A percentile compares a stretch with the other conserved stretches of the same genome.
These are phyloP conservation scores for Agrocybe praecox DNA, from an alignment of 768 basidiomycete genomes.

Conservation along the genomic window DNA sequence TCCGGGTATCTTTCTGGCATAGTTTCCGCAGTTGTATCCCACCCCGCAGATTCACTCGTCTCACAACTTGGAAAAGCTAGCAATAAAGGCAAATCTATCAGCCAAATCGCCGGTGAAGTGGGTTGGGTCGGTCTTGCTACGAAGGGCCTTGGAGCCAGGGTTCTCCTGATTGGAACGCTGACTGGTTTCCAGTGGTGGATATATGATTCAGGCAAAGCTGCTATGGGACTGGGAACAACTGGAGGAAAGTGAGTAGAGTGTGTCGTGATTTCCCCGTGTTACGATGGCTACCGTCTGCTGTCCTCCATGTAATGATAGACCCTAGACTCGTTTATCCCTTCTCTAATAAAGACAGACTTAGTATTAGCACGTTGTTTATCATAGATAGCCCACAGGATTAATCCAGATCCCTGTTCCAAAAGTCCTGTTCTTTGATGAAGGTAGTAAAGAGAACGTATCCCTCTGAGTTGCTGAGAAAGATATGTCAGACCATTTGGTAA, in stretches of 20 bases:
- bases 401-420: no score
- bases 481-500: background rate
- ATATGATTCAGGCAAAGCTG: slow-evolving; percentile 83
- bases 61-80: slow-evolving; percentile 90
- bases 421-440: no score
- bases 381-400: no score
- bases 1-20: slow-evolving; percentile 96
- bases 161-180: slow-evolving; percentile 76
- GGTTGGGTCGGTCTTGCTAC: slow-evolving; percentile 68
- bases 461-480: background rate
- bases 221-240: slow-evolving; percentile 86
- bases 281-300: no score
- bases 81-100: slow-evolving; percentile 81
- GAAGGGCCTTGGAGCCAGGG: slow-evolving; percentile 86
- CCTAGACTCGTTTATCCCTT: no score
- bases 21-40: slow-evolving; percentile 93
- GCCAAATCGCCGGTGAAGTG: slow-evolving; percentile 71
- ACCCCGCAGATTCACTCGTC: slow-evolving; percentile 93
- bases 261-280: background rate
- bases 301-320: no score
- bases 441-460: background rate
- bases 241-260: slow-evolving; percentile 76
- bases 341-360: no score
- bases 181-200: slow-evolving; percentile 95
- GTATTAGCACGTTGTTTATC: no score